Conservation (phyloP, 768 basidiomycete species). For the Polyporus arcularius region DNA sequence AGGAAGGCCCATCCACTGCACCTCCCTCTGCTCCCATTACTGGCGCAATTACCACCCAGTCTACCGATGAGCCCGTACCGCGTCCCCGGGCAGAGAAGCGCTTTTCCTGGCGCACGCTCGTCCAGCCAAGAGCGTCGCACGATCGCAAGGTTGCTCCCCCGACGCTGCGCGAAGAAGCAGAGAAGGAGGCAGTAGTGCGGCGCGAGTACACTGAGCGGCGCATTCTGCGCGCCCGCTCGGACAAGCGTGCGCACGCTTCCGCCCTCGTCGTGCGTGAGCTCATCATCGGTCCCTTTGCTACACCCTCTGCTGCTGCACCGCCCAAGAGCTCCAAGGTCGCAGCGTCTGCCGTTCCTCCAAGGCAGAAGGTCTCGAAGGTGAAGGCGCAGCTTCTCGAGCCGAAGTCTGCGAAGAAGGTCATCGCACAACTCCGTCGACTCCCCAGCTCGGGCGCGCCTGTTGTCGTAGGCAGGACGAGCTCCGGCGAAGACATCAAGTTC, state of each 20-base stretch:
- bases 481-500: slow-evolving; percentile 37
- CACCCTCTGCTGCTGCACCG: slow-evolving; percentile 28
- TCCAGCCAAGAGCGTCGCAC: slow-evolving; percentile 11
- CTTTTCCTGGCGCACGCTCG: slow-evolving; percentile 17
- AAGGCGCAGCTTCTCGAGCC: slow-evolving; percentile 68
- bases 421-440: slow-evolving; percentile 65
- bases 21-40: not conserved
- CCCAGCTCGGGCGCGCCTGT: slow-evolving; percentile 46
- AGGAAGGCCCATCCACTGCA: not conserved
- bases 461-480: slow-evolving; percentile 20
- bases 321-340: slow-evolving; percentile 39
- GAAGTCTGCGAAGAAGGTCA: slow-evolving; percentile 69
- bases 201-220: slow-evolving; percentile 14
- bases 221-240: slow-evolving; percentile 37
- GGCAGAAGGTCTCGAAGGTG: slow-evolving; percentile 59
- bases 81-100: slow-evolving; percentile 9
- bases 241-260: slow-evolving; percentile 63
- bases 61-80: not conserved
- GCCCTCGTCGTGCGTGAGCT: slow-evolving; percentile 65
- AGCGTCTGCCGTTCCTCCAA: slow-evolving; percentile 31
- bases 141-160: slow-evolving; percentile 12
- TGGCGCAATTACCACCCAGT: not conserved
- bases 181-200: slow-evolving; percentile 6
- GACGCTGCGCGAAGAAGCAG: slow-evolving; percentile 9
- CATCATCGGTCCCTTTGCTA: slow-evolving; percentile 56